Conservation (phyloP, 495 filamentous ascomycete species). For the Aspergillus avenaceus region DNA sequence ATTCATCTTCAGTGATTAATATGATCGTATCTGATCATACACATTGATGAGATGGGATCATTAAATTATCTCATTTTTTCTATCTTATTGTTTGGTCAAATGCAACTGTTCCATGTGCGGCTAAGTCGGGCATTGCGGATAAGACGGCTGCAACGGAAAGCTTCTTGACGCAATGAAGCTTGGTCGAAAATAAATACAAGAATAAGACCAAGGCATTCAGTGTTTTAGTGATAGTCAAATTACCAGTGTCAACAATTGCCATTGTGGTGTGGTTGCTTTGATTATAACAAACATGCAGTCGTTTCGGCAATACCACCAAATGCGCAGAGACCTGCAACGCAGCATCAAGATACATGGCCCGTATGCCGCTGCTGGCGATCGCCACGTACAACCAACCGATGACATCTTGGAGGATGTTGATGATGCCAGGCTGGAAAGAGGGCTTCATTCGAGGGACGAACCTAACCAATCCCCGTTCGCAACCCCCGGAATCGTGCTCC, state of each 20-base stretch:
- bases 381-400: background rate
- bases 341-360: background rate
- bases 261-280: background rate
- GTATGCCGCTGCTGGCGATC: background rate
- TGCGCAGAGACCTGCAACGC: background rate
- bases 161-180: background rate
- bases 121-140: background rate
- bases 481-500: background rate
- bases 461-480: background rate
- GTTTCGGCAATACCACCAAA: background rate
- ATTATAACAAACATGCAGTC: background rate
- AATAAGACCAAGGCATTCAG: background rate
- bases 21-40: background rate
- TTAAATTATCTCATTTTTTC: background rate
- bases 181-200: background rate
- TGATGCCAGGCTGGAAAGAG: background rate
- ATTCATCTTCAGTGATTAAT: too few relatives aligned
- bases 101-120: background rate
- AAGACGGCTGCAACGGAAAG: background rate
- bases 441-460: background rate
- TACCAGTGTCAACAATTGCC: too few relatives aligned
- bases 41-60: too few relatives aligned
- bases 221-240: too few relatives aligned
- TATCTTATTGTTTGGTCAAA: background rate
- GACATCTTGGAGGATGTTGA: background rate